Base-by-base conservation (phyloP, 1,139 yeast species). In the Taphrina betulina region DNA sequence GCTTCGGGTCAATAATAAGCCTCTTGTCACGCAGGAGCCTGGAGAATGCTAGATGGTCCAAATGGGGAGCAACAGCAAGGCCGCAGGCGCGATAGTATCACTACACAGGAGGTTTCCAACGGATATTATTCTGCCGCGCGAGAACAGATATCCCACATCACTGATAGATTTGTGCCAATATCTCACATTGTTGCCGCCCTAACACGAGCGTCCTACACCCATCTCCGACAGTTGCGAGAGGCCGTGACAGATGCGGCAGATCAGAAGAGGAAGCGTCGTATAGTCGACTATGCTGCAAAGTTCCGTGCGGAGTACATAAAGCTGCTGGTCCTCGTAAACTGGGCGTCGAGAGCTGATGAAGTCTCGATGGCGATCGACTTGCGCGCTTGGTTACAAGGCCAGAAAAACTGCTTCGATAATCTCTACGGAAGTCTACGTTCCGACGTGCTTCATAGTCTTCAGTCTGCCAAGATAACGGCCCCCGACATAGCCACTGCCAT, bases 401-500 rank as follows among this genome's bases (percentile, higher is more conserved):
- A 89, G 63, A 82, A 83, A 61, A 80, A 81, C 67, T 78, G 83
- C 57, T 81, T 79, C 57, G 71, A 77, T 50, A 88, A 86, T 59
- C 81, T 84, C 57, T 76, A 75, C 48, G 79, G 76, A 82, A 85
- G 75, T 50, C 77, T 80, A 34, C 77, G 74, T 61, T 50, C 19
- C 24, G 77, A 77, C 46, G 80, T 79, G 53, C 83, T 85, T 62
- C 79, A 82, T 37, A 80, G 83, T 34, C 75, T 89, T 60, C 76
- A 82, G 3, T 87, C 90, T 17, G 97, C 97, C 10, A 59, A 66
- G 60, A 71, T 90, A 59, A 95, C 96, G 5, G 86, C 88, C 68
- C 92, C 95, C 0, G 97, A 92, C 68, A 69, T 92, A 31, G 77
- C 81, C 38, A 89, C 96, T 0, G 88, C 95, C 1, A 73, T 92